Evolutionary conservation across 23 red algal genomes (phyloP), one percentile per base, ranked within the genome.

Genomic region (Agarophyton chilense): DNA sequence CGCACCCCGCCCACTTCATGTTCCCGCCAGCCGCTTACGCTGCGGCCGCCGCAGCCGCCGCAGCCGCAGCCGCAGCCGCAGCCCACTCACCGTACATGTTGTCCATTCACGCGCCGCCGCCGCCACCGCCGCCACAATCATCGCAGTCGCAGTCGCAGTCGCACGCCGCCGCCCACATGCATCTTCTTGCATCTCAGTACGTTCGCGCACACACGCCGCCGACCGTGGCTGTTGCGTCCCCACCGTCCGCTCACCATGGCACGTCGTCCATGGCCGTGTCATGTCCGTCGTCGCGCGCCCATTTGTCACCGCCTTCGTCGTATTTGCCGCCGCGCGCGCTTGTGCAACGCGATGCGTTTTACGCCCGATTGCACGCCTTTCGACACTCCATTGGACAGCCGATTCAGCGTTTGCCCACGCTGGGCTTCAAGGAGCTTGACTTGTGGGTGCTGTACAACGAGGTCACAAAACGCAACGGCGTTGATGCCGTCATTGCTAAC

Each of bases 361-460:
- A 89, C 81, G 35, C 58, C 25, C 54, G 63, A 6, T 77, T 95
- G 19, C 92, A 89, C 51, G 52, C 78, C 31, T 89, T 95, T 71
- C 74, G 62, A 38, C 61, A 77, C 17, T 29, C 84, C 29, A 49
- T 84, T 11, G 92, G 83, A 0, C 55, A 80, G 73, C 92, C 92
- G 38, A 95, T 89, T 13, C 82, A 78, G 33, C 92, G 92, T 22
- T 55, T 95, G 21, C 92, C 92, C 40, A 95, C 92, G 55, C 86
- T 95, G 46, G 92, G 95, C 44, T 97, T 93, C 52, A 97, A 97
- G 70, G 89, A 93, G 33, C 91, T 97, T 32, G 95, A 97, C 73
- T 86, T 97, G 39, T 83, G 62, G 60, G 83, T 84, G 19, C 73
- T 97, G 42, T 97, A 90, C 76, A 56, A 83, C 58, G 78, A 93